These are phyloP conservation scores for Glomus cerebriforme DNA, from an alignment of 192 early-diverging fungal species.

Conservation along the genomic window DNA sequence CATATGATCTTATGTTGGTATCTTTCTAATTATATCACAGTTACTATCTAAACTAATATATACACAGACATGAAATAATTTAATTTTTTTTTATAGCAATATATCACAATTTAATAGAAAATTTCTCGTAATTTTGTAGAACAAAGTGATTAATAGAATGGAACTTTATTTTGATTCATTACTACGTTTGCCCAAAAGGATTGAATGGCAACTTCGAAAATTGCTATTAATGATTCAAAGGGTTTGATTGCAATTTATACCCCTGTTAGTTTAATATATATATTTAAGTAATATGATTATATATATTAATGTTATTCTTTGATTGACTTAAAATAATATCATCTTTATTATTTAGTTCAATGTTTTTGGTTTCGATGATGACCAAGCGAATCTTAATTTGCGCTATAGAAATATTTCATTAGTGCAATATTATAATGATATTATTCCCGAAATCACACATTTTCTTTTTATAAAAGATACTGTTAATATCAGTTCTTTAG, in stretches of 20 bases:
- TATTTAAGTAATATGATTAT: background rate
- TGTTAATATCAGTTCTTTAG: too few species aligned
- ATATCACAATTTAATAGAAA: slow-evolving; percentile 19
- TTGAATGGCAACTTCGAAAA: background rate
- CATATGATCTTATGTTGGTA: slow-evolving; percentile 21
- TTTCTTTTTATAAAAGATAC: slow-evolving; percentile 32
- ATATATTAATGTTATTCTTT: too few species aligned
- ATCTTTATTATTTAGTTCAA: slow-evolving; percentile 18
- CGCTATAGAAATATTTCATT: slow-evolving; percentile 30
- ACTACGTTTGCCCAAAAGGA: background rate
- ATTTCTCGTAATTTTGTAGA: slow-evolving; percentile 20
- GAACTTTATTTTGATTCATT: slow-evolving; percentile 24
- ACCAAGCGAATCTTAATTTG: background rate
- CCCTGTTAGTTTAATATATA: background rate
- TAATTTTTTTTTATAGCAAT: slow-evolving; percentile 1
- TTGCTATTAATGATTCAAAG: slow-evolving; percentile 30
- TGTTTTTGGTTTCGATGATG: slow-evolving; percentile 29
- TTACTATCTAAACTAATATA: background rate
- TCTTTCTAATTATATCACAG: too few species aligned
- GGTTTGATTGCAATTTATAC: slow-evolving; percentile 30
- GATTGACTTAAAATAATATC: background rate
- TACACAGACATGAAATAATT: background rate
- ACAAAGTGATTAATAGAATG: background rate
- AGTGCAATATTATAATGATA: slow-evolving; percentile 26
- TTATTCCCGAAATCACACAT: slow-evolving; percentile 13